Base-by-base conservation (phyloP, 2,329 filamentous ascomycete species). In the Fusarium piperis region DNA sequence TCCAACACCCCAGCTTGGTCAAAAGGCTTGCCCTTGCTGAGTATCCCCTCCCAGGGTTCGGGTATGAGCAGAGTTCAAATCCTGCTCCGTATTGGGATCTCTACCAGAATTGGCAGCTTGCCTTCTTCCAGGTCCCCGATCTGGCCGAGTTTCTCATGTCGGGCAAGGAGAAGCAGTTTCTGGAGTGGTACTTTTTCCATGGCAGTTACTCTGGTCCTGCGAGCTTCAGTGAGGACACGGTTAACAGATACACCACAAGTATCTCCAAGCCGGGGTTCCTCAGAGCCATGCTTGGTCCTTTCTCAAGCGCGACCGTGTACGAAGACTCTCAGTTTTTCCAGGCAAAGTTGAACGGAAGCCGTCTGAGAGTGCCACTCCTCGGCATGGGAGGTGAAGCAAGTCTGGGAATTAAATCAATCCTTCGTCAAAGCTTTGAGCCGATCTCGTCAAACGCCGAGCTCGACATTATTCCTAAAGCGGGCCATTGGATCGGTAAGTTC, bases 151-250 rank as follows among this genome's bases (percentile, higher is more conserved):
- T 83, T 62, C 81, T 86, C 62, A 83, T 86, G 64, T 72, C 72
- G 0, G 83, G 81, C 0, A 78, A 79, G 1, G 84, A 85, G 69
- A 81, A 76, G 64, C 76, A 84, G 64, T 81, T 85, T 67, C 72
- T 85, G 1, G 69, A 79, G 16, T 85, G 84, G 84, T 86, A 85
- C 56, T 85, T 85, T 62, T 85, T 77, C 63, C 84, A 86, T 35
- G 77, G 77, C 0, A 81, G 78, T 18, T 86, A 85, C 67, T 80
- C 81, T 0, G 83, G 84, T 1, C 73, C 73, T 1, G 72, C 79
- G 35, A 75, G 79, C 1, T 78, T 85, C 13, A 78, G 78, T 2
- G 78, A 81, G 38, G 82, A 84, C 13, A 79, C 80, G 1, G 69
- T 85, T 0, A 79, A 81, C 35, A 74, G 77, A 16, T 85, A 84